Conservation (phyloP, 805 yeast species). For the baker's yeast (Saccharomyces cerevisiae) region DNA sequence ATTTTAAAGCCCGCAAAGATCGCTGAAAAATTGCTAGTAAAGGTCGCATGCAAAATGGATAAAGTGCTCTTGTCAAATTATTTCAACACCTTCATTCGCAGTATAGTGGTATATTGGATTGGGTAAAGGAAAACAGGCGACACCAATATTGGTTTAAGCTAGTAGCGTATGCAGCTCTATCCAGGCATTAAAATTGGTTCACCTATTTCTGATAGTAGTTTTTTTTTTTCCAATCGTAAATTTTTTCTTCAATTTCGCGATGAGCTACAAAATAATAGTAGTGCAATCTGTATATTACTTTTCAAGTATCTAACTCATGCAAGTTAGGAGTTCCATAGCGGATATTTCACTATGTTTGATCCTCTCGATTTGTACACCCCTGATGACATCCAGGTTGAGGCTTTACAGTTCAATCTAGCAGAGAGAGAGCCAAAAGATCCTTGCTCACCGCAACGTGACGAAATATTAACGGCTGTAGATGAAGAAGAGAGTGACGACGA, state of each 20-base stretch:
- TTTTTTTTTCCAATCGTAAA: background rate
- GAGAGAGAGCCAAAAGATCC: background rate
- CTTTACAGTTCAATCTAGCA: background rate
- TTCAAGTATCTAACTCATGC: background rate
- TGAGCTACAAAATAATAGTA: background rate
- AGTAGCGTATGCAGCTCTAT: background rate
- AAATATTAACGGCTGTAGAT: background rate
- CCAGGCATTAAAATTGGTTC: background rate
- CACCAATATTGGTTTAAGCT: background rate
- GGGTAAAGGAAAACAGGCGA: background rate
- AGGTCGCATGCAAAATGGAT: background rate
- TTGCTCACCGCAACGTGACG: background rate
- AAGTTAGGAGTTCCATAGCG: background rate
- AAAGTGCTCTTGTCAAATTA: background rate
- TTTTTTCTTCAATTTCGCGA: background rate
- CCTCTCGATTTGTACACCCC: constrained; percentile 32
- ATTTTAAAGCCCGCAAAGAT: background rate
- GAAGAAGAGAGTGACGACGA: constrained; percentile 12
- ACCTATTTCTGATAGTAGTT: background rate
- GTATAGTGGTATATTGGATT: background rate
- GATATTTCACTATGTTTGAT: constrained; percentile 23
- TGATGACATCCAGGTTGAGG: constrained; percentile 2
- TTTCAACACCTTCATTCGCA: background rate
- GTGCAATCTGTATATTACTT: background rate
- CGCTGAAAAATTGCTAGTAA: background rate